Percentiles rank a stretch among this genome's conserved stretches.
These are phyloP conservation scores for Aspergillus sp. DNA, from an alignment of 2,329 filamentous ascomycete species.

Conservation along the genomic window DNA sequence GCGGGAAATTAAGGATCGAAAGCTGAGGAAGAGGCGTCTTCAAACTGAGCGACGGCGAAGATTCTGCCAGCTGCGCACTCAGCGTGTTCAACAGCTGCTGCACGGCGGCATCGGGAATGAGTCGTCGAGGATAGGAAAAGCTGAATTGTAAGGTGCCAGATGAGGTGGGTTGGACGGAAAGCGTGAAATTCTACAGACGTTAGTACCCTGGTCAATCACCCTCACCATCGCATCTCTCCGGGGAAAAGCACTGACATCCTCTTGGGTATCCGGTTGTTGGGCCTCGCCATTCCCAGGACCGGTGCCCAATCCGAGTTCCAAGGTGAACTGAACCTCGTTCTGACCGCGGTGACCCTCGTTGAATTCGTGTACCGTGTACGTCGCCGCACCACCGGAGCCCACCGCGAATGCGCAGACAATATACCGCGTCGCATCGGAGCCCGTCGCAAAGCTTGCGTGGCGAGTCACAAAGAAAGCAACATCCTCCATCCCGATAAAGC, in stretches of 20 bases:
- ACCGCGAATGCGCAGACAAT: constrained; percentile 15
- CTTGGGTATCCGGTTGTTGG: neutral
- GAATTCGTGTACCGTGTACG: constrained; percentile 12
- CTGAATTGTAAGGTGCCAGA: constrained; percentile 11
- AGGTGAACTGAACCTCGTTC: constrained; percentile 21
- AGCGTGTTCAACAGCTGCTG: constrained; percentile 20
- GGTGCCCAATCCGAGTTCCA: constrained; percentile 15
- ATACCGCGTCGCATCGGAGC: neutral
- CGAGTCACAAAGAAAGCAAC: constrained; percentile 21
- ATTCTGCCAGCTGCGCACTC: constrained; percentile 12
- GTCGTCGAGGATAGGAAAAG: constrained; percentile 16
- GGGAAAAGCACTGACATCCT: constrained; percentile 12
- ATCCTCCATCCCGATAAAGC: constrained; percentile 26
- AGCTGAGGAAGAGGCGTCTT: constrained; percentile 11
- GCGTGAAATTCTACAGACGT: constrained; percentile 16
- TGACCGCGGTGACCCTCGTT: constrained; percentile 10
- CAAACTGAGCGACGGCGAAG: constrained; percentile 9
- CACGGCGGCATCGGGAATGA: constrained; percentile 20
- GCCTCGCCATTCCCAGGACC: constrained; percentile 18
- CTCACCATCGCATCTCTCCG: neutral
- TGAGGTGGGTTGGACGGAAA: constrained; percentile 10
- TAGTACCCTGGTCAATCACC: neutral
- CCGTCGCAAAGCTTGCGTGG: constrained; percentile 5
- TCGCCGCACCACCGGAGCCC: neutral
- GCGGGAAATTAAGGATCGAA: constrained; percentile 27